These are phyloP conservation scores for Cyclostephanos tholiformis DNA, from an alignment of 108 stramenopile genomes.

Conservation along the genomic window DNA sequence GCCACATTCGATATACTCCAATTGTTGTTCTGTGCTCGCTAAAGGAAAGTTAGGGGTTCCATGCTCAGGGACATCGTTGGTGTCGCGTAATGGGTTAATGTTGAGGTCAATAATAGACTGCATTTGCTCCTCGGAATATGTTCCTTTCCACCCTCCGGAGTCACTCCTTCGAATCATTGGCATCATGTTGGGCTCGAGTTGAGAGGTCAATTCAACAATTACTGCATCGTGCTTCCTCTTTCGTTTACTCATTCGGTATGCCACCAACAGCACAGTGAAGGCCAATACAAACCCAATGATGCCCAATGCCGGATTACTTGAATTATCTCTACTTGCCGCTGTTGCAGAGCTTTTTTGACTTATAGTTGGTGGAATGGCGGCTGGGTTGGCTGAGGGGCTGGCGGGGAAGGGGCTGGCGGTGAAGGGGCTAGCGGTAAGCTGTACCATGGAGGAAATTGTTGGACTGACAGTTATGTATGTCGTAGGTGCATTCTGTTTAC, in stretches of 20 bases:
- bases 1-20: slow-evolving; percentile 43
- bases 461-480: not conserved
- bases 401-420: not conserved
- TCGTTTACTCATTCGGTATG: slow-evolving; percentile 6
- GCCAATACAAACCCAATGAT: not conserved
- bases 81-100: slow-evolving; percentile 20
- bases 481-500: too few species aligned
- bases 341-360: not conserved
- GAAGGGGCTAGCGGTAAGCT: not conserved
- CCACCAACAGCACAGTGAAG: not conserved
- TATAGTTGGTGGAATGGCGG: not conserved
- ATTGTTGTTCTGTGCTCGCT: not conserved
- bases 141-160: slow-evolving; percentile 42
- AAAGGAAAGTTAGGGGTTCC: not conserved
- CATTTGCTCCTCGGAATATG: slow-evolving; percentile 35
- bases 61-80: slow-evolving; percentile 26
- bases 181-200: slow-evolving; percentile 7
- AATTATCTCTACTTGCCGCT: not conserved
- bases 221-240: not conserved
- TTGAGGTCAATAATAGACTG: slow-evolving; percentile 21
- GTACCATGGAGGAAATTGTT: not conserved
- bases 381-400: not conserved
- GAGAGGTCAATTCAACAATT: not conserved
- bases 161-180: slow-evolving; percentile 39
- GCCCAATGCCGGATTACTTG: not conserved